Conservation (phyloP, 345 rosid species). For the Moringa oleifera region DNA sequence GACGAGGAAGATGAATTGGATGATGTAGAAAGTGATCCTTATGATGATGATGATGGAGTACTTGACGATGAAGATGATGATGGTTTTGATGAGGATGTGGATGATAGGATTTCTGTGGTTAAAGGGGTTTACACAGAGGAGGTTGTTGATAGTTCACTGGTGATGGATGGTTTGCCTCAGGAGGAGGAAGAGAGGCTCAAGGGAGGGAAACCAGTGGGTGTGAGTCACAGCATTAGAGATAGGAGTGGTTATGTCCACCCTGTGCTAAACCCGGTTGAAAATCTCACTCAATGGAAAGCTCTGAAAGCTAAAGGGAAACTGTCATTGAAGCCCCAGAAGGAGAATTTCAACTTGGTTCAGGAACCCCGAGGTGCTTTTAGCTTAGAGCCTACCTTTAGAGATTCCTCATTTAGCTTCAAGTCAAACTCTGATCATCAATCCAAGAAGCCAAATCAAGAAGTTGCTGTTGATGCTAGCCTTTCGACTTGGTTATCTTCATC, state of each 20-base stretch:
- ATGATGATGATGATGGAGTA: slow-evolving; percentile 28
- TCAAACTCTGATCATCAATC: slow-evolving; percentile 27
- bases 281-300: slow-evolving; percentile 89
- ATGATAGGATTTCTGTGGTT: slow-evolving; percentile 3
- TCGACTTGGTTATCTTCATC: slow-evolving; percentile 81
- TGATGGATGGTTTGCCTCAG: slow-evolving; percentile 6
- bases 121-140: slow-evolving; percentile 16
- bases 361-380: slow-evolving; percentile 30
- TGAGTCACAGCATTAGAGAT: slow-evolving; percentile 34
- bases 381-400: slow-evolving; percentile 28
- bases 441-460: slow-evolving; percentile 39
- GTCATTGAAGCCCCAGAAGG: slow-evolving; percentile 53
- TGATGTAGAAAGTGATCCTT: slow-evolving; percentile 34
- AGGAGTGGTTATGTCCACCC: slow-evolving; percentile 49
- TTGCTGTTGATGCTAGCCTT: slow-evolving; percentile 81
- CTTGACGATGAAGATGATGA: slow-evolving; percentile 28
- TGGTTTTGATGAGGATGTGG: slow-evolving; percentile 25
- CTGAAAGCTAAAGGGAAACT: slow-evolving; percentile 51
- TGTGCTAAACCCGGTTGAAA: slow-evolving; percentile 85
- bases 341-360: slow-evolving; percentile 43
- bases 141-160: slow-evolving; percentile 16
- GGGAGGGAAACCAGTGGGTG: slow-evolving; percentile 23
- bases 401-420: slow-evolving; percentile 37
- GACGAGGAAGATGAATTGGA: slow-evolving; percentile 49
- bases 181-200: slow-evolving; percentile 15